Percentiles rank a stretch among this genome's conserved stretches.
phyloP scores from a whole-genome alignment of 805 yeast species.

The Cyberlindnera euphorbiiphila region DNA sequence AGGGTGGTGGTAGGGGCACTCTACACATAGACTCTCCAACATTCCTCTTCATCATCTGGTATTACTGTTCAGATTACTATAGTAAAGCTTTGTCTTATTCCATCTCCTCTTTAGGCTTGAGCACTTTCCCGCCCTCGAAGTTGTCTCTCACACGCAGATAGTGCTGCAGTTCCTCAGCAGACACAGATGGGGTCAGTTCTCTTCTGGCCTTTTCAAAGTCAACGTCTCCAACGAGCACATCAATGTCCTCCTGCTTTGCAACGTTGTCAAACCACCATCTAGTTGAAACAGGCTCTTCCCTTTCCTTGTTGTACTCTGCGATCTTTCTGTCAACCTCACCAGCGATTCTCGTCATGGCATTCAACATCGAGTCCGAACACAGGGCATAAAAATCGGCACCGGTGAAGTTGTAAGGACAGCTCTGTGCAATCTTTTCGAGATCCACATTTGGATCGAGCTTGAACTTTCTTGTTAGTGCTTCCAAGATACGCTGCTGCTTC shows the following conservation, averaged over 20 bases:
- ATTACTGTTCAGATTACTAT: too few species aligned
- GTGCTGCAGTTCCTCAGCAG: slow-evolving; percentile 81
- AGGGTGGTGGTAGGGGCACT: too few species aligned
- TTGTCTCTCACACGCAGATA: slow-evolving; percentile 73
- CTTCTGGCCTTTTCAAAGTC: slow-evolving; percentile 77
- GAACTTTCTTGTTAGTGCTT: slow-evolving; percentile 86
- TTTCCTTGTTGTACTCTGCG: slow-evolving; percentile 42
- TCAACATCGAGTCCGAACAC: slow-evolving; percentile 92
- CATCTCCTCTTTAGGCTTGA: not conserved
- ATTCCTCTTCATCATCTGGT: too few species aligned
- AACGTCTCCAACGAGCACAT: slow-evolving; percentile 60
- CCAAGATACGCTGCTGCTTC: slow-evolving; percentile 79
- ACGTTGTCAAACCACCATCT: slow-evolving; percentile 90
- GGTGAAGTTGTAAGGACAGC: slow-evolving; percentile 86
- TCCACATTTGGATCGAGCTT: slow-evolving; percentile 57
- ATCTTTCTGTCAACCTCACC: slow-evolving; percentile 67
- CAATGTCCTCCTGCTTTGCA: slow-evolving; percentile 62
- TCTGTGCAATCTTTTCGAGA: slow-evolving; percentile 52
- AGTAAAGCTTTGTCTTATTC: not conserved
- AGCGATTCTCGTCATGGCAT: slow-evolving; percentile 93
- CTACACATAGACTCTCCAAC: too few species aligned
- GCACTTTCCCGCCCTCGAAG: slow-evolving; percentile 61
- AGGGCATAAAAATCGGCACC: slow-evolving; percentile 98
- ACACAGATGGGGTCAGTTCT: slow-evolving; percentile 79
- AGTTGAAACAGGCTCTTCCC: slow-evolving; percentile 49